Conservation (phyloP, 495 filamentous ascomycete species). For the Tuber borchii region DNA sequence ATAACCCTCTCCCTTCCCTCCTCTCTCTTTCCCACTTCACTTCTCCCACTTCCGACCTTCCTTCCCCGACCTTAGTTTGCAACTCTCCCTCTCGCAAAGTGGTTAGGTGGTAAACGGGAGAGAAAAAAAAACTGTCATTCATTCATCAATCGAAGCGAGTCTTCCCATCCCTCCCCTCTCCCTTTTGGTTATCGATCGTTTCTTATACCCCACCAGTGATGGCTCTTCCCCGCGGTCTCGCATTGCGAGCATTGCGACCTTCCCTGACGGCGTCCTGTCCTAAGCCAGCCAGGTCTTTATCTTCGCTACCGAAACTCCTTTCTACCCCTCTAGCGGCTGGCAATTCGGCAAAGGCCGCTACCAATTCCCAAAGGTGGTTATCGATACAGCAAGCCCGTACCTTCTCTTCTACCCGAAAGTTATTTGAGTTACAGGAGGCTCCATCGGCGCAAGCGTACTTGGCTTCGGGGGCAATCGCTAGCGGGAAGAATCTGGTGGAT, state of each 20-base stretch:
- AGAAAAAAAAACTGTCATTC: neutral
- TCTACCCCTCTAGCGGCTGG: constrained; percentile 19
- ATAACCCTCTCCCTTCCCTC: neutral
- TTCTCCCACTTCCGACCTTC: constrained; percentile 10
- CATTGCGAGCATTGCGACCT: constrained; percentile 33
- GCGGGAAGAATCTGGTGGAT: constrained; percentile 66
- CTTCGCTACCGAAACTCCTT: constrained; percentile 37
- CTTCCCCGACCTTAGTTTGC: neutral
- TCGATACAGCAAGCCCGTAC: constrained; percentile 40
- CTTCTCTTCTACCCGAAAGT: constrained; percentile 38
- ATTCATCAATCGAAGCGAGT: neutral
- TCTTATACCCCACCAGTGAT: constrained; percentile 17
- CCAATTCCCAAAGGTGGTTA: constrained; percentile 28
- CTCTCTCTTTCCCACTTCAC: constrained; percentile 16
- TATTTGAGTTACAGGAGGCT: constrained; percentile 53
- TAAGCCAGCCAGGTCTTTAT: constrained; percentile 34
- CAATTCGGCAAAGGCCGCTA: constrained; percentile 4
- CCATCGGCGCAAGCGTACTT: constrained; percentile 85
- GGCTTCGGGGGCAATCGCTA: constrained; percentile 72
- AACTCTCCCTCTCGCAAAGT: neutral
- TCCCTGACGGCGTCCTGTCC: constrained; percentile 22
- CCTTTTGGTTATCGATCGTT: neutral
- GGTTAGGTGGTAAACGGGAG: neutral
- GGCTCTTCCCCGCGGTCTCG: constrained; percentile 35
- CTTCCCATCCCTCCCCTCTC: neutral